Conservation (phyloP, 805 yeast species). For the Priceomyces carsonii region DNA sequence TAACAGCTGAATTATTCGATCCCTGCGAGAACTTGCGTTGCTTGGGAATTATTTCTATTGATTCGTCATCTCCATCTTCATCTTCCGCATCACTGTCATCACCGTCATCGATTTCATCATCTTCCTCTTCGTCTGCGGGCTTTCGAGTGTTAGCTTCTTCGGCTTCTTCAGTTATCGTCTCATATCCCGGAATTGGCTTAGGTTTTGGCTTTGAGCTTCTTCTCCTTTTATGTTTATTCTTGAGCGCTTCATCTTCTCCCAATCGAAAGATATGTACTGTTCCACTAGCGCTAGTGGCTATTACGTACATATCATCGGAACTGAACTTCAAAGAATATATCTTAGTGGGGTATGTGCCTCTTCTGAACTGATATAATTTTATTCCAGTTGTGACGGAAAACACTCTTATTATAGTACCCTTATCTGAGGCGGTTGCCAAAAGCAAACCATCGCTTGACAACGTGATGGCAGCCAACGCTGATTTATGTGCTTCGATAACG, state of each 20-base stretch:
- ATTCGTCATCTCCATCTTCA: constrained; percentile 25
- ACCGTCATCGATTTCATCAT: constrained; percentile 23
- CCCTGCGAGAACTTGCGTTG: constrained; percentile 42
- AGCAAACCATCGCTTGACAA: constrained; percentile 75
- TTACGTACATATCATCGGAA: constrained; percentile 62
- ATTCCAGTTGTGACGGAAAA: constrained; percentile 68
- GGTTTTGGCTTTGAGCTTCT: constrained; percentile 12
- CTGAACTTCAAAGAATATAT: constrained; percentile 79
- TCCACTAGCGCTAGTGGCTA: constrained; percentile 87
- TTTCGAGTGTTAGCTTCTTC: constrained; percentile 4
- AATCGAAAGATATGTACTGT: constrained; percentile 91
- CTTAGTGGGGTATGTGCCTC: constrained; percentile 84
- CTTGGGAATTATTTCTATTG: constrained; percentile 24
- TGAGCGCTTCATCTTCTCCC: constrained; percentile 50
- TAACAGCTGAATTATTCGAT: constrained; percentile 34
- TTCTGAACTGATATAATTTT: constrained; percentile 68
- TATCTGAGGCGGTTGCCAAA: constrained; percentile 85
- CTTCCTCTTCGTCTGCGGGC: constrained; percentile 20
- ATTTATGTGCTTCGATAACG: constrained; percentile 83
- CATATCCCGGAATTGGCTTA: constrained; percentile 14
- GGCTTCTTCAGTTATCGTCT: constrained; percentile 27
- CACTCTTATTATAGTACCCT: constrained; percentile 87
- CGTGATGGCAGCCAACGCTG: constrained; percentile 66
- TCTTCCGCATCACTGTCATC: constrained; percentile 13
- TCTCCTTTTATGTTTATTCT: constrained; percentile 34